Evolutionary conservation across 2,329 filamentous ascomycete genomes (phyloP).

Genomic region (Xylariaceae sp.): DNA sequence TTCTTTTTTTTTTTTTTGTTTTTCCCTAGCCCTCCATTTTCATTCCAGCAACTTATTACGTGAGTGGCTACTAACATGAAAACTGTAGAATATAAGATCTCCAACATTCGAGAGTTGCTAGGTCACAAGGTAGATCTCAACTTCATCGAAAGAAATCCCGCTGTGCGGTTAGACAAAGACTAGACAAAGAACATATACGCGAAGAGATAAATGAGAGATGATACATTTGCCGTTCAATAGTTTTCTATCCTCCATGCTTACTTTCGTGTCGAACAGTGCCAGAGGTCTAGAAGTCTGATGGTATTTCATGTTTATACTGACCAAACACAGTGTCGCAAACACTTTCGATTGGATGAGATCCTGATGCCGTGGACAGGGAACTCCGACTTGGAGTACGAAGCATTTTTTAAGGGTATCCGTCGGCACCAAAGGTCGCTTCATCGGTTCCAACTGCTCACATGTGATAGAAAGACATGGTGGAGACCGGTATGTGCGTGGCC

Average conservation of each 20-base stretch:
- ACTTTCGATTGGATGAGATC: neutral
- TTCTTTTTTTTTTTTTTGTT: neutral
- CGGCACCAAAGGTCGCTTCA: neutral
- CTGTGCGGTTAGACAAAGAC: conserved; percentile 11
- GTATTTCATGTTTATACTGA: neutral
- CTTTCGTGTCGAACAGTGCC: neutral
- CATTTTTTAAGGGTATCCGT: neutral
- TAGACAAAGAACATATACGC: neutral
- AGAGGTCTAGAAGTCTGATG: neutral
- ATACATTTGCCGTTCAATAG: neutral
- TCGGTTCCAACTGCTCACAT: neutral
- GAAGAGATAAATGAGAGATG: neutral
- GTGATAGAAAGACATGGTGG: neutral
- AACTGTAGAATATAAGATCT: conserved; percentile 10
- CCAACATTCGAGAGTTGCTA: conserved; percentile 13
- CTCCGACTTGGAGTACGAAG: neutral
- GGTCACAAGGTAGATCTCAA: conserved; percentile 22
- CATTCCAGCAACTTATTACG: neutral
- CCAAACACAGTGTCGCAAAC: neutral
- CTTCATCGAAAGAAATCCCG: conserved; percentile 11
- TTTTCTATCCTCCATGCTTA: neutral
- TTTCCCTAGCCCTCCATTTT: neutral
- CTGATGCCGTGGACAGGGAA: neutral
- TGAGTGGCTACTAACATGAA: neutral
- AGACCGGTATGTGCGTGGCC: neutral